Conservation (phyloP, 352 stramenopile species). For the Thraustotheca clavata region DNA sequence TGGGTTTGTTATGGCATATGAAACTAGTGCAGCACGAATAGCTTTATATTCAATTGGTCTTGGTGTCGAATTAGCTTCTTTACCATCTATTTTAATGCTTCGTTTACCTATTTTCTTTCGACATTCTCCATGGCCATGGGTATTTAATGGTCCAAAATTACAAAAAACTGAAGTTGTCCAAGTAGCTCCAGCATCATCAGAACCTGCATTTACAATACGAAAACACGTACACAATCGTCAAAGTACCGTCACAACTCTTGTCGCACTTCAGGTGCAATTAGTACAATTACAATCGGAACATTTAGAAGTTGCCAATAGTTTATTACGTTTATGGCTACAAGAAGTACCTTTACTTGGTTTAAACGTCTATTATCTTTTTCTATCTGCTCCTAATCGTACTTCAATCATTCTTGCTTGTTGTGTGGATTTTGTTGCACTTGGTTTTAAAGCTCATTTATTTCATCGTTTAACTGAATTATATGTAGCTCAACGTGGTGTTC, state of each 20-base stretch:
- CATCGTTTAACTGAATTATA: constrained; percentile 20
- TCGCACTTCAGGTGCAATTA: constrained; percentile 6
- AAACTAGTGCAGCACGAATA: constrained; percentile 7
- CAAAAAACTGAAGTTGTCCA: not conserved
- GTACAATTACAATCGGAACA: constrained; percentile 8
- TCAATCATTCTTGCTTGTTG: constrained; percentile 3
- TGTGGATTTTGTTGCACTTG: constrained; percentile 1
- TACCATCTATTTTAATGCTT: not conserved
- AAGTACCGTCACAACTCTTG: constrained; percentile 2
- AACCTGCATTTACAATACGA: not conserved
- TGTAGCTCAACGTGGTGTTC: constrained; percentile 3
- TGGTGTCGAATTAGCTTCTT: constrained; percentile 6
- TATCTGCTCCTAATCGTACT: not conserved
- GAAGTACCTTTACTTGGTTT: constrained; percentile 16
- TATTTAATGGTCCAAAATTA: not conserved
- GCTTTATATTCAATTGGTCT: constrained; percentile 17
- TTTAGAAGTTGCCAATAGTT: constrained; percentile 4
- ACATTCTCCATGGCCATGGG: not conserved
- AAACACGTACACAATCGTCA: not conserved
- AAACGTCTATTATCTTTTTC: constrained; percentile 16
- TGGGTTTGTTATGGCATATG: constrained; percentile 8
- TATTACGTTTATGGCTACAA: constrained; percentile 15
- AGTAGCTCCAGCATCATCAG: not conserved
- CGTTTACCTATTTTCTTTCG: constrained; percentile 16
- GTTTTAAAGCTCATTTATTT: constrained; percentile 15